Evolutionary conservation across 2,329 filamentous ascomycete genomes (phyloP), one percentile per base, ranked within the genome.

Genomic region (Tolypocladium nubicola): DNA sequence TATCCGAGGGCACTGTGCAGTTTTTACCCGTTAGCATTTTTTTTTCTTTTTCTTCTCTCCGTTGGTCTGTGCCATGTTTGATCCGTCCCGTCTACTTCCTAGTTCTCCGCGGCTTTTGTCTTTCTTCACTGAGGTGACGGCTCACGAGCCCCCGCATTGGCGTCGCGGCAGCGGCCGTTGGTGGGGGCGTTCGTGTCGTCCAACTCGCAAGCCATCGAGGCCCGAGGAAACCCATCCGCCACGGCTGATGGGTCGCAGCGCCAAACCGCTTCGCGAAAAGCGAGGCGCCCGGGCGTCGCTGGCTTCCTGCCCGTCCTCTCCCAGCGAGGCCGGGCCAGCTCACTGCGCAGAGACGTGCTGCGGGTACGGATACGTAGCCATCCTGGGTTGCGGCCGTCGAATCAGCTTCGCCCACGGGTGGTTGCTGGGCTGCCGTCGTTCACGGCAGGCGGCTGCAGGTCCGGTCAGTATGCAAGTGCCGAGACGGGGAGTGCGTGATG

Each of bases 351-450:
- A 64, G 55, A 72, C 61, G 47, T 67, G 67, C 23, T 55, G 63
- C 19, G 64, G 58, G 58, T 64, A 67, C 45, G 64, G 49, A 38
- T 62, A 57, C 14, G 65, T 59, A n/a, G 62, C 60, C 52, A 67
- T 61, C 59, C 65, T 64, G 49, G 70, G 60, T 30, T 65, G 62
- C n/a, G 67, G 71, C 16, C 67, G 67, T 55, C 67, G 70, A 53
- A 74, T 72, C 57, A 74, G 61, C 60, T 72, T 73, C 16, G 69
- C 67, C 70, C 72, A 72, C 1, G 71, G 71, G 57, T 70, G 66
- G 37, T 68, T 71, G 65, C 67, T 73, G 14, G 71, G 71, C 55
- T 70, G 69, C 52, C 70, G 70, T 57, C 71, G 70, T 65, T 74
- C 71, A 33, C 71, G 70, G 59, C 71, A 74, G 30, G 71, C 70